phyloP scores from a whole-genome alignment of 345 rosid species.

The Diplotaxis tenuifolia region DNA sequence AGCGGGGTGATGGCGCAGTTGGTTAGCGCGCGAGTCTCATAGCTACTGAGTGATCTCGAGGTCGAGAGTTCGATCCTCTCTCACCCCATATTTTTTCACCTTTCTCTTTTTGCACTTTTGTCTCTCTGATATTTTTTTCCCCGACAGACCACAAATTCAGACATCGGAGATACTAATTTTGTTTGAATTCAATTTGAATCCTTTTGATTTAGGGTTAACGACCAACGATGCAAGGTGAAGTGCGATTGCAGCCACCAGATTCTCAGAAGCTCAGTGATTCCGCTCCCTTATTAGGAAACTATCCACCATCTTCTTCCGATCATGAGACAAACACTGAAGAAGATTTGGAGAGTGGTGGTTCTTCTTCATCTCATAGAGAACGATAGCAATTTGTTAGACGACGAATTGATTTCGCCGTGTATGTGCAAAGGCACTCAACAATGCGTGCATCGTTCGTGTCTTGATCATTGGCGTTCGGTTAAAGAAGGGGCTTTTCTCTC shows the following conservation, averaged over 20 bases:
- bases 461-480: conserved; percentile 90
- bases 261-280: conserved; percentile 51
- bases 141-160: conserved; percentile 7
- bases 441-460: conserved; percentile 82
- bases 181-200: not conserved
- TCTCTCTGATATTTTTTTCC: not conserved
- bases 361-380: conserved; percentile 65
- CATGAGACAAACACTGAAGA: conserved; percentile 63
- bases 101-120: no score
- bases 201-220: conserved; percentile 12
- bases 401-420: conserved; percentile 94
- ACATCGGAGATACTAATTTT: not conserved
- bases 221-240: conserved; percentile 60
- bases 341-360: conserved; percentile 53
- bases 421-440: conserved; percentile 98
- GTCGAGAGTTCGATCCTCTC: conserved; percentile 46
- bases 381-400: conserved; percentile 72
- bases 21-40: conserved; percentile 92
- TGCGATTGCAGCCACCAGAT: conserved; percentile 57
- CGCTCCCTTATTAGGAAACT: conserved; percentile 62
- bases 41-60: conserved; percentile 81
- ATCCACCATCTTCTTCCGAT: conserved; percentile 36
- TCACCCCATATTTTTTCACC: no score
- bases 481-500: conserved; percentile 97
- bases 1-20: conserved; percentile 85